phyloP scores from a whole-genome alignment of 306 rosid species.

The Quercus robur region DNA sequence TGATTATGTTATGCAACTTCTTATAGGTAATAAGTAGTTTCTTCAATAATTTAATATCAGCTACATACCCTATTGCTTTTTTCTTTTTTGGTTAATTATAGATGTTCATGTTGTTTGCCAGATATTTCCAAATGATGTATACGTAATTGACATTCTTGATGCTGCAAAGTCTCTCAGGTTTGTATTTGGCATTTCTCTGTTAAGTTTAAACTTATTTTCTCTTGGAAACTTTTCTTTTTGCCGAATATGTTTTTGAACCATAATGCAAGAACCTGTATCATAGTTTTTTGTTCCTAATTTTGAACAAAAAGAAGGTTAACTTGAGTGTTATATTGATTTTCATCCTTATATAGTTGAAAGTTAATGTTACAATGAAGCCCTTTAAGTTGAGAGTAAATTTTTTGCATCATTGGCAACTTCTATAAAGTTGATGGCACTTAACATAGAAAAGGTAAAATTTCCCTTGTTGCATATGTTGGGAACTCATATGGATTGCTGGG shows the following conservation, averaged over 20 bases:
- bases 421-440: not conserved
- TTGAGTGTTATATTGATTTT: not conserved
- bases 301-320: not conserved
- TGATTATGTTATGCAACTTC: not conserved
- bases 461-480: not conserved
- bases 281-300: not conserved
- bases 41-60: not conserved
- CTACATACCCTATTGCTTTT: constrained; percentile 3
- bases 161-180: constrained; percentile 68
- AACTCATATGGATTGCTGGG: not conserved
- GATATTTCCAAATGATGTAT: constrained; percentile 80
- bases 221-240: not conserved
- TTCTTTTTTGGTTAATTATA: constrained; percentile 15
- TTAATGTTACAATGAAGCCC: not conserved
- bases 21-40: not conserved
- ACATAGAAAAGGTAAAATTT: not conserved
- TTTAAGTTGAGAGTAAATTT: not conserved
- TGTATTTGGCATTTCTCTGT: constrained; percentile 12
- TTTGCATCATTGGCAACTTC: not conserved
- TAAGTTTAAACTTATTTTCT: not conserved
- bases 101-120: constrained; percentile 30
- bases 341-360: not conserved
- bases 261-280: not conserved
- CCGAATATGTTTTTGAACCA: not conserved
- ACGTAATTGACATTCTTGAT: constrained; percentile 57